Percentiles rank a stretch among this genome's conserved stretches.
These are phyloP conservation scores for Syzygium jambos DNA, from an alignment of 345 rosid species.

Conservation along the genomic window DNA sequence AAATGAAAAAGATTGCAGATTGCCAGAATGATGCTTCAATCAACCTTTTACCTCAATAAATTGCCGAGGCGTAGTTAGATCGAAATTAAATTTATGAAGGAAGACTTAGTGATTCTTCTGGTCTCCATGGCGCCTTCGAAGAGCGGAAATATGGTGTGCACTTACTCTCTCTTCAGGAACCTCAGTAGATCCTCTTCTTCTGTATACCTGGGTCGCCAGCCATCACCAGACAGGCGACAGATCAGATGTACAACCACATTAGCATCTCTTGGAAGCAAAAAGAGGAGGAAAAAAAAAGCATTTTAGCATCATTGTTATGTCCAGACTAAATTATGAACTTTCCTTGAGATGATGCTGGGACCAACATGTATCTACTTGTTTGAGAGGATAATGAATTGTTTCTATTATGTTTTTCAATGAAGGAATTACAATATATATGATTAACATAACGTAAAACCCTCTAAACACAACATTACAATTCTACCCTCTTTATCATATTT, in stretches of 20 bases:
- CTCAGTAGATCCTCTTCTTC: constrained; percentile 40
- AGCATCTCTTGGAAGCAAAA: background rate
- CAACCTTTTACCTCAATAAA: too few relatives aligned
- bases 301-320: background rate
- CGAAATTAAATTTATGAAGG: constrained; percentile 24
- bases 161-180: constrained; percentile 32
- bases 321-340: background rate
- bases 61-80: background rate
- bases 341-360: background rate
- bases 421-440: too few relatives aligned
- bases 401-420: too few relatives aligned
- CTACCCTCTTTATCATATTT: too few relatives aligned
- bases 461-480: too few relatives aligned
- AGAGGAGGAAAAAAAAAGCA: background rate
- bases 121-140: constrained; percentile 43
- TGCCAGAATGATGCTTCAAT: background rate
- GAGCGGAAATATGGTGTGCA: constrained; percentile 36
- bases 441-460: too few relatives aligned
- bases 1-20: background rate
- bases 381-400: too few relatives aligned
- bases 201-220: constrained; percentile 13
- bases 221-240: background rate
- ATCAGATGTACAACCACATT: background rate
- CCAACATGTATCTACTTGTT: background rate
- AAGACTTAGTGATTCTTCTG: constrained; percentile 31